Conservation (phyloP, 140 eudicot species). For the Erigeron philadelphicus region DNA sequence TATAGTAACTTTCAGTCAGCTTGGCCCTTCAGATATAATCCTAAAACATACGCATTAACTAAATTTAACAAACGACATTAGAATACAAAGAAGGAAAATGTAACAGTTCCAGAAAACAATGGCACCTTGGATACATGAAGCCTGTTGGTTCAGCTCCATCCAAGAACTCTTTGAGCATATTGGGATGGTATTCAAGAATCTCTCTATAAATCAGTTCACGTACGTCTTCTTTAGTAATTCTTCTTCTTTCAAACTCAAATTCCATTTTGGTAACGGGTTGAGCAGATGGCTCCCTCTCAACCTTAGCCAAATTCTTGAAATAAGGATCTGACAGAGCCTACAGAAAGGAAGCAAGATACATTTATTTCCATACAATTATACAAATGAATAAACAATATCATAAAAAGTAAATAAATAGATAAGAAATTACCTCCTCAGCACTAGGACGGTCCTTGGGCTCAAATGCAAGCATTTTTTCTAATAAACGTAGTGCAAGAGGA, state of each 20-base stretch:
- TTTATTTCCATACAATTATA: conserved; percentile 2
- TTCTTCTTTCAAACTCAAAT: conserved; percentile 90
- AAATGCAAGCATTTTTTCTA: conserved; percentile 91
- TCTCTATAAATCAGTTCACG: conserved; percentile 82
- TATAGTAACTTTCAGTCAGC: too few species aligned
- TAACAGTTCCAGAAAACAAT: not conserved
- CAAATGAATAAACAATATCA: not conserved
- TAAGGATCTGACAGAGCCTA: conserved; percentile 96
- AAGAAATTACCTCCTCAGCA: conserved; percentile 72
- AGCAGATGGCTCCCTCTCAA: conserved; percentile 94
- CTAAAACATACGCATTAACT: not conserved
- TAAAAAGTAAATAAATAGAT: not conserved
- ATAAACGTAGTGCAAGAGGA: conserved; percentile 86
- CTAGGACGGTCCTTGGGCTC: conserved; percentile 91
- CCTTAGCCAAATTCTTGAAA: conserved; percentile 82
- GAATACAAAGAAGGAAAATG: not conserved
- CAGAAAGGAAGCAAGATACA: not conserved
- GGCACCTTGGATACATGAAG: conserved; percentile 95
- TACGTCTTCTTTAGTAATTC: conserved; percentile 81
- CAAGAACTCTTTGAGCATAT: conserved; percentile 76
- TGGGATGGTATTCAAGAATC: conserved; percentile 93
- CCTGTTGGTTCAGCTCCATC: conserved; percentile 87
- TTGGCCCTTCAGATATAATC: not conserved
- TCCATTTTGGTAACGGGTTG: conserved; percentile 92
- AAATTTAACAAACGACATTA: not conserved